Percentiles rank a stretch among this genome's conserved stretches.
Evolutionary conservation across 176 grass and related monocot genomes (phyloP).

Genomic region (Eremochloa ophiuroides): DNA sequence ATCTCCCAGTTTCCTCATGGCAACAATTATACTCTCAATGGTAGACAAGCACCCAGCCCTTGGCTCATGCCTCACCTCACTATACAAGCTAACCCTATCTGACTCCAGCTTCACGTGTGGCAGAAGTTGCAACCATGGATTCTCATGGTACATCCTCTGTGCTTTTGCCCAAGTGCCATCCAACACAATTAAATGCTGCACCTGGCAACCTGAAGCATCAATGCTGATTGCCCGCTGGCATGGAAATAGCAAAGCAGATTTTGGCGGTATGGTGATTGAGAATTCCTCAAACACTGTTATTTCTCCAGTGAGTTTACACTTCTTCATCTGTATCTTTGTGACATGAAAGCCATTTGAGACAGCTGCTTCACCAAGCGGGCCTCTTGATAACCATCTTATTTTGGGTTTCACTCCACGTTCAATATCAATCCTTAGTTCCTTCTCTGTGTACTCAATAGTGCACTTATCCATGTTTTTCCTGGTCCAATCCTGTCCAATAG

Average conservation of each 20-base stretch:
- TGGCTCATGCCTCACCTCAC: conserved; percentile 83
- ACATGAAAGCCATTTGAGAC: conserved; percentile 64
- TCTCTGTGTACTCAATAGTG: conserved; percentile 52
- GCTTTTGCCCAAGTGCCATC: conserved; percentile 97
- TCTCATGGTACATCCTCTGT: conserved; percentile 94
- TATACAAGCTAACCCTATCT: conserved; percentile 62
- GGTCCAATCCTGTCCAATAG: conserved; percentile 5
- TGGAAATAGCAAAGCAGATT: conserved; percentile 71
- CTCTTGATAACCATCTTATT: conserved; percentile 60
- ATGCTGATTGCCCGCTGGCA: conserved; percentile 63
- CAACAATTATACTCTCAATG: conserved; percentile 79
- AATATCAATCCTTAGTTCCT: conserved; percentile 49
- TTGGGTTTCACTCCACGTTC: conserved; percentile 76
- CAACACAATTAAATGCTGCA: conserved; percentile 69
- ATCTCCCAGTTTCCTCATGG: conserved; percentile 71
- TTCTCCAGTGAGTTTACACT: conserved; percentile 41
- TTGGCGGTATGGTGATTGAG: conserved; percentile 59
- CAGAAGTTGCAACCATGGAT: conserved; percentile 85
- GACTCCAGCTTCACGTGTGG: conserved; percentile 73
- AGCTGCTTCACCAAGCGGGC: conserved; percentile 46
- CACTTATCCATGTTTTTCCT: conserved; percentile 54
- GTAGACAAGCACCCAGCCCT: conserved; percentile 84
- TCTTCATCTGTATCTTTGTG: conserved; percentile 66
- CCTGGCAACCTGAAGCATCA: conserved; percentile 58
- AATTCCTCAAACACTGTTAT: conserved; percentile 62